These are phyloP conservation scores for Cyclaneusma minus DNA, from an alignment of 2,329 filamentous ascomycete genomes.

Conservation along the genomic window DNA sequence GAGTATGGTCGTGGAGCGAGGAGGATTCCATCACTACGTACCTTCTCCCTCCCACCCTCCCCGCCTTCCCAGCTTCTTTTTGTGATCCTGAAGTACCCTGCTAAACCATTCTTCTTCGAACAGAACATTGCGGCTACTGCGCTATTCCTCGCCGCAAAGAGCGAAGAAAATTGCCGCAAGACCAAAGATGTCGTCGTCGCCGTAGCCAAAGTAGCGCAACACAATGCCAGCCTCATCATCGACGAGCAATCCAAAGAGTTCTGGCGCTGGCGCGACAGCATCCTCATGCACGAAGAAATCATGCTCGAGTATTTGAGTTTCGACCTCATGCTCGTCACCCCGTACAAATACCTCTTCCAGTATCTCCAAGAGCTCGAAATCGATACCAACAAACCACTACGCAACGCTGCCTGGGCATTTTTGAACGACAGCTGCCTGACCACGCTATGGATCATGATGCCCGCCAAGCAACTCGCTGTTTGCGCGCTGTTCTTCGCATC, in stretches of 20 bases:
- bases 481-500: constrained; percentile 78
- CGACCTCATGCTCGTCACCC: constrained; percentile 79
- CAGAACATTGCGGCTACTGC: constrained; percentile 77
- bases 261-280: constrained; percentile 93
- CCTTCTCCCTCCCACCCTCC: constrained; percentile 18
- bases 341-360: constrained; percentile 72
- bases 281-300: constrained; percentile 80
- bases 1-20: constrained; percentile 61
- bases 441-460: constrained; percentile 66
- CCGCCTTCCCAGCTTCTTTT: background rate
- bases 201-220: constrained; percentile 87
- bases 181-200: constrained; percentile 90
- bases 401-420: constrained; percentile 85
- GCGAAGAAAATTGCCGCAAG: constrained; percentile 91
- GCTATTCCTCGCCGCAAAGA: constrained; percentile 90
- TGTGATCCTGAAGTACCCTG: constrained; percentile 4
- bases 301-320: constrained; percentile 89
- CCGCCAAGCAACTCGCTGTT: constrained; percentile 67
- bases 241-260: constrained; percentile 98
- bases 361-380: constrained; percentile 59
- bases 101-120: constrained; percentile 6
- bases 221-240: constrained; percentile 76
- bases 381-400: constrained; percentile 50
- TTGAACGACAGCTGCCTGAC: constrained; percentile 84
- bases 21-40: constrained; percentile 81